These are phyloP conservation scores for Globisporangium sylvaticum DNA, from an alignment of 352 stramenopile species.

Conservation along the genomic window DNA sequence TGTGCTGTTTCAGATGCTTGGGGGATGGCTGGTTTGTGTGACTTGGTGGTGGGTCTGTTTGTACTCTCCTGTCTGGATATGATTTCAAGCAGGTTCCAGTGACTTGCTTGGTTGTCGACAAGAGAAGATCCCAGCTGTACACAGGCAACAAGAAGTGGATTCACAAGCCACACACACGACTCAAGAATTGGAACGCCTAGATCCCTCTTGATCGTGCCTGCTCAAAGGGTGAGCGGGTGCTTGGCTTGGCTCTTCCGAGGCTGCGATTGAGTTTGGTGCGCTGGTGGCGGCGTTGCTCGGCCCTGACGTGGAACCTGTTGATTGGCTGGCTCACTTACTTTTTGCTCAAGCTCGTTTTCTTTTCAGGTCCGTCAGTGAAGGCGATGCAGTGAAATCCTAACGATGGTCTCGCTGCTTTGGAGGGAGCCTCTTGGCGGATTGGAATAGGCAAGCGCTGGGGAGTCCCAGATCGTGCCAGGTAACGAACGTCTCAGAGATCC, in stretches of 20 bases:
- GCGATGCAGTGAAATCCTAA: background rate
- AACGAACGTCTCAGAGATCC: too few relatives aligned
- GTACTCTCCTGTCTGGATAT: background rate
- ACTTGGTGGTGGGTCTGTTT: background rate
- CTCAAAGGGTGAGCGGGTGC: too few relatives aligned
- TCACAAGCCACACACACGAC: too few relatives aligned
- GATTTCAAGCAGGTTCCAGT: too few relatives aligned
- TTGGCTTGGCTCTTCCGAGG: too few relatives aligned
- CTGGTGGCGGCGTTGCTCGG: background rate
- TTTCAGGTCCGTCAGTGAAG: background rate
- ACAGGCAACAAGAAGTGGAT: background rate
- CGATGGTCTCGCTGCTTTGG: background rate
- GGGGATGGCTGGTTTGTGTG: too few relatives aligned
- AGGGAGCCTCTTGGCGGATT: background rate
- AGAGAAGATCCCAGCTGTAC: too few relatives aligned
- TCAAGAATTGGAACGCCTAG: background rate
- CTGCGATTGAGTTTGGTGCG: background rate
- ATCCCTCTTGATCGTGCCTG: background rate
- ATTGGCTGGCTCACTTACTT: background rate
- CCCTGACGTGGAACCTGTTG: background rate
- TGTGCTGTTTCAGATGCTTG: background rate
- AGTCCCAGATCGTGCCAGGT: background rate
- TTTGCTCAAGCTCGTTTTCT: background rate
- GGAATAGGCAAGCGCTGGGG: too few relatives aligned
- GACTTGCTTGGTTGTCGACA: too few relatives aligned